Percentiles rank a stretch among this genome's conserved stretches.
Evolutionary conservation across 2,329 filamentous ascomycete species (phyloP).

Genomic region (Ceratocystis albifundus): DNA sequence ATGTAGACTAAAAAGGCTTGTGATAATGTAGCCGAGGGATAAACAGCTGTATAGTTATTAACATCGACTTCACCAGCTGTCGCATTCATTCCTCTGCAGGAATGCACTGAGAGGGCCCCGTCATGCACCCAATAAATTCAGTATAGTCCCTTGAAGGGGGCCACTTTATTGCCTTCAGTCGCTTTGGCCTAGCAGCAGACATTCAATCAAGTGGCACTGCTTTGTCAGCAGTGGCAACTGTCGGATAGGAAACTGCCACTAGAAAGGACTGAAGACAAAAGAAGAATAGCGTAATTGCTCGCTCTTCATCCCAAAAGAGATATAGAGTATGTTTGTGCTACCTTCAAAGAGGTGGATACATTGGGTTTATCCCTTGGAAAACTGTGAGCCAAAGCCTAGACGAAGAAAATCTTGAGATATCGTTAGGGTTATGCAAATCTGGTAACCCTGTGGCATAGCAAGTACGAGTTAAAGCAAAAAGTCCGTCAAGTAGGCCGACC

Average conservation of each 20-base stretch:
- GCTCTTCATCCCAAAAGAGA: not conserved
- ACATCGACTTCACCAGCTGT: not conserved
- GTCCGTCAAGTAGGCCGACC: too few relatives aligned
- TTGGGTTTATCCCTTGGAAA: not conserved
- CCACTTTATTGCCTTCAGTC: not conserved
- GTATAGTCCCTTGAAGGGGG: not conserved
- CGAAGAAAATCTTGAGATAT: not conserved
- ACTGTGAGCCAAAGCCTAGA: not conserved
- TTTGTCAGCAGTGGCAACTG: not conserved
- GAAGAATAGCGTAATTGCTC: not conserved
- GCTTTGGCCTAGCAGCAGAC: not conserved
- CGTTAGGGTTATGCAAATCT: not conserved
- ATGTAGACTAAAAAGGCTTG: not conserved
- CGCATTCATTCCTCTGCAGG: not conserved
- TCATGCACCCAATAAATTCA: not conserved
- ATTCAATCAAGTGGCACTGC: not conserved
- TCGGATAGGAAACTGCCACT: not conserved
- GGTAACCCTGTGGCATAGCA: not conserved
- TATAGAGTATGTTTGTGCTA: not conserved
- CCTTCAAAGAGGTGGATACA: not conserved
- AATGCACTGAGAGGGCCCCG: not conserved
- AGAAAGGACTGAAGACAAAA: not conserved
- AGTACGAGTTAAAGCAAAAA: too few relatives aligned
- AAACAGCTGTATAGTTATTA: not conserved
- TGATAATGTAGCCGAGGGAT: slow-evolving; percentile 11